Conservation (phyloP, 768 basidiomycete genomes). For the Leccinum ochraceum region DNA sequence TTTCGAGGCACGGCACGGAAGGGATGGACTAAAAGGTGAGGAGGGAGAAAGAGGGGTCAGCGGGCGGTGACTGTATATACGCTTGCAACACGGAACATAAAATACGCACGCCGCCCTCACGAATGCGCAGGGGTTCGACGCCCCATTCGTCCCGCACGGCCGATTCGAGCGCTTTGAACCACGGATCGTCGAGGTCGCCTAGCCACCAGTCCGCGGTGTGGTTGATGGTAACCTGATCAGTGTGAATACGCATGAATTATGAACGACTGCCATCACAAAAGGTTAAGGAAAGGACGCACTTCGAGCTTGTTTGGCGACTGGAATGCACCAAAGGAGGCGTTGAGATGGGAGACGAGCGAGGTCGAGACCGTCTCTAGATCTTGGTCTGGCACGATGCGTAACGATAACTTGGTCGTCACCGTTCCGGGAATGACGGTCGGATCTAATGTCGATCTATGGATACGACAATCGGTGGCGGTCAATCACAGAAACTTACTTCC, state of each 20-base stretch:
- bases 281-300: constrained; percentile 39
- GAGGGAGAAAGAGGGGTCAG: neutral
- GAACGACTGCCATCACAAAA: neutral
- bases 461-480: neutral
- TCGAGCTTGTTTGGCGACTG: constrained; percentile 71
- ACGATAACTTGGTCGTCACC: constrained; percentile 82
- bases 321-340: constrained; percentile 55
- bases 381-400: constrained; percentile 96
- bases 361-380: constrained; percentile 67
- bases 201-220: constrained; percentile 97
- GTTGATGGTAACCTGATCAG: constrained; percentile 65
- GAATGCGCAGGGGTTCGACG: constrained; percentile 78
- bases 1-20: constrained; percentile 91
- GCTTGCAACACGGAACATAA: neutral
- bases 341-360: constrained; percentile 59
- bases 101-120: constrained; percentile 85
- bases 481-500: constrained; percentile 50
- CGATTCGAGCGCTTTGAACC: constrained; percentile 83
- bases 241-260: neutral
- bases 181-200: constrained; percentile 79
- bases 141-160: constrained; percentile 90
- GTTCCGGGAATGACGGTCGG: constrained; percentile 86
- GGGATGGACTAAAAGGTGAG: constrained; percentile 75
- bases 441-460: constrained; percentile 42
- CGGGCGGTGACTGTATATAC: neutral